Base-by-base conservation (phyloP, 1,139 yeast genomes). In the Pichia sp. region DNA sequence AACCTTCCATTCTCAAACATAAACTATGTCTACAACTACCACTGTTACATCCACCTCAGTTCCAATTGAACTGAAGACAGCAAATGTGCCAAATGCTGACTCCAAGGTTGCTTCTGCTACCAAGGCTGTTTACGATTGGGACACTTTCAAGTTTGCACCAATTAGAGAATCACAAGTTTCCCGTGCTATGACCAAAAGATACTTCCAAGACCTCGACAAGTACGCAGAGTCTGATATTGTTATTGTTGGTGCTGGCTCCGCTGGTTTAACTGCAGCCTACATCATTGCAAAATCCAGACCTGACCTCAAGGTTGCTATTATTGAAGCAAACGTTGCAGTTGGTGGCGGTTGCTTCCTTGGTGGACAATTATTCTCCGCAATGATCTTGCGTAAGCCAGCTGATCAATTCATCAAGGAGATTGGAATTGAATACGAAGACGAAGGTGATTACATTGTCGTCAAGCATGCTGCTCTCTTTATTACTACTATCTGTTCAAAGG, bases 261-360 rank as follows among this genome's bases (percentile, higher is more conserved):
- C 86, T 29, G 91, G 91, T 32, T 66, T 81, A 44, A 72, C 83
- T 34, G 83, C 87, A 24, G 91, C 88, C 19, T 81, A 75, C 52
- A 74, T 73, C 24, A 65, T 81, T 52, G 87, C 83, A 34, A 77
- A 73, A 58, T 73, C 78, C 52, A 72, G 88, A 58, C 91, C 91
- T 11, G 87, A 81, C 46, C 65, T 81, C 52, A 80, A 77, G 57
- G 75, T 81, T 47, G 86, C 87, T 40, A 76, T 79, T 46, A 70
- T 81, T 44, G 91, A 81, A 60, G 80, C 86, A 27, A 71, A 73
- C 46, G 86, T 81, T 20, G 71, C 84, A 20, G 82, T 84, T 41
- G 91, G 91, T 44, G 91, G 91, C 45, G 91, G 91, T 19, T 77
- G 83, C 44, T 79, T 84, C 80, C 64, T 81, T 35, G 86, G 86